Conservation (phyloP, 2,329 filamentous ascomycete genomes). For the Neospermospora avenae region DNA sequence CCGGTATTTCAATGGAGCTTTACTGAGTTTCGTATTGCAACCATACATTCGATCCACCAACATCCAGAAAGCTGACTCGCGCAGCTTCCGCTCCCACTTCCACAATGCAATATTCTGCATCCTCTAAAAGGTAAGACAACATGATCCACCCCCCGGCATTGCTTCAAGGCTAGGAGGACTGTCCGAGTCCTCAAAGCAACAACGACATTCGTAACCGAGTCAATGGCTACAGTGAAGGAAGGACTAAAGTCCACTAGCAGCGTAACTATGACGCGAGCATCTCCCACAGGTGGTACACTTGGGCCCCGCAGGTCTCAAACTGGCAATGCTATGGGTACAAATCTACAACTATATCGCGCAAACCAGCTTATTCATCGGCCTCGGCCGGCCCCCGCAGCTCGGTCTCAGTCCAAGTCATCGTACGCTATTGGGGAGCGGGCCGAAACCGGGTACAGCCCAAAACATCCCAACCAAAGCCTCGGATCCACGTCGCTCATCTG, state of each 20-base stretch:
- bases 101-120: neutral
- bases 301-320: neutral
- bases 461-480: neutral
- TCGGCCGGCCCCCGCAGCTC: neutral
- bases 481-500: neutral
- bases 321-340: neutral
- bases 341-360: no score
- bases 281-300: no score
- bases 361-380: neutral
- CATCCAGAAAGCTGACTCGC: no score
- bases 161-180: neutral
- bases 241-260: neutral
- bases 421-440: neutral
- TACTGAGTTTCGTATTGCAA: no score
- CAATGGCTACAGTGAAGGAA: neutral
- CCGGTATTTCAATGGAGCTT: no score
- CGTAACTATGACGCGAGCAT: no score
- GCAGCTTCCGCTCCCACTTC: neutral
- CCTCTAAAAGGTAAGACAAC: neutral
- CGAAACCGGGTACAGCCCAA: neutral
- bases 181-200: neutral
- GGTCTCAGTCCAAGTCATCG: neutral
- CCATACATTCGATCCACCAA: no score
- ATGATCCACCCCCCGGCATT: neutral
- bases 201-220: neutral